A percentile compares a stretch with the other conserved stretches of the same genome.
Conservation (phyloP, 164 flowering plant species). For the Berberis thunbergii region DNA sequence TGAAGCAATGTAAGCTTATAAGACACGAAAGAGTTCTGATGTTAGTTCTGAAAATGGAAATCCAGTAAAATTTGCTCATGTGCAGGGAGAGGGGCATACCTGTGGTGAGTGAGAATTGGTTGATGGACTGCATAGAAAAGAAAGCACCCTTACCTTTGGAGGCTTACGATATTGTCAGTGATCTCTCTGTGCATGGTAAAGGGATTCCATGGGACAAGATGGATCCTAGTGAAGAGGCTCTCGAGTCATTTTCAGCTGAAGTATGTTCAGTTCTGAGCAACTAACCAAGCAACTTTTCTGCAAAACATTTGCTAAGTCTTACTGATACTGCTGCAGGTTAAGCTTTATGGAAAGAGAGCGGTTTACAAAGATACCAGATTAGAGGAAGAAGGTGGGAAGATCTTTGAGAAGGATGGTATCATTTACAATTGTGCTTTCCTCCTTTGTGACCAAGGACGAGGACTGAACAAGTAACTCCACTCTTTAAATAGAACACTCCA, state of each 20-base stretch:
- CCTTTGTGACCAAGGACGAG: slow-evolving; percentile 40
- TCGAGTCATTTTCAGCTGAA: slow-evolving; percentile 52
- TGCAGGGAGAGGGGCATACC: slow-evolving; percentile 52
- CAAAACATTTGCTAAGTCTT: neutral
- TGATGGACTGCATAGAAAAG: slow-evolving; percentile 59
- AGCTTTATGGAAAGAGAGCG: slow-evolving; percentile 63
- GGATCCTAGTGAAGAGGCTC: slow-evolving; percentile 53
- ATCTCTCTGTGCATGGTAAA: slow-evolving; percentile 47
- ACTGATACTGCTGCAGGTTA: slow-evolving; percentile 35
- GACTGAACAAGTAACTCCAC: slow-evolving; percentile 43
- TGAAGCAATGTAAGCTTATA: slow-evolving; percentile 62
- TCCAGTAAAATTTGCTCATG: neutral
- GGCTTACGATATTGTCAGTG: slow-evolving; percentile 54
- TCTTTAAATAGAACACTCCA: too few species aligned
- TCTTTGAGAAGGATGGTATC: slow-evolving; percentile 73
- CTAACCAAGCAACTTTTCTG: neutral
- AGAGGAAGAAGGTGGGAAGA: slow-evolving; percentile 57
- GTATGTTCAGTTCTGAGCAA: slow-evolving; percentile 17
- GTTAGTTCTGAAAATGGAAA: neutral
- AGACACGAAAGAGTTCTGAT: neutral
- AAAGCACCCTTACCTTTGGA: slow-evolving; percentile 50
- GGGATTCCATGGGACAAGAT: slow-evolving; percentile 68
- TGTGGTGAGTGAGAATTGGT: slow-evolving; percentile 73
- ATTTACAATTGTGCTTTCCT: slow-evolving; percentile 73
- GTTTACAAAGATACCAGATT: slow-evolving; percentile 63